phyloP scores from a whole-genome alignment of 1,284 basidiomycete genomes.

The Melampsora americana region DNA sequence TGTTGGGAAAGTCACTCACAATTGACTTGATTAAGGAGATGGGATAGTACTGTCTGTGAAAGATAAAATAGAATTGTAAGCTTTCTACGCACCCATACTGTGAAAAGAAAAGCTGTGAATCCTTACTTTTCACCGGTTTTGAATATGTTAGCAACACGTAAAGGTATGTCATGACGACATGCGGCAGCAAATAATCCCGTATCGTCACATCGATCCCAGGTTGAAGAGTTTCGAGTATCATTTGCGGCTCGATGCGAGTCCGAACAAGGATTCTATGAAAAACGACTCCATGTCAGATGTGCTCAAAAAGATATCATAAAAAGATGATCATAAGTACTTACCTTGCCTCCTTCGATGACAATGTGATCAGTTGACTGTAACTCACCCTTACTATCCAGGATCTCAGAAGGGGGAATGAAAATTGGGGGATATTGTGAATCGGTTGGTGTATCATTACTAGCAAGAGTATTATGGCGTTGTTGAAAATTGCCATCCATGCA shows the following conservation, averaged over 20 bases:
- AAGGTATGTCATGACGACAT: constrained; percentile 9
- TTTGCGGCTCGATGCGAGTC: constrained; percentile 11
- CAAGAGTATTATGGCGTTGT: not conserved
- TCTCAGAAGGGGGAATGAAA: constrained; percentile 2
- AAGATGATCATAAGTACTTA: not conserved
- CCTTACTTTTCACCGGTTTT: constrained; percentile 1
- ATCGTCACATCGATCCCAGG: constrained; percentile 4
- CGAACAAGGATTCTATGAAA: not conserved
- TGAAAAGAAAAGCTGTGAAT: not conserved
- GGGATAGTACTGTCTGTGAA: not conserved
- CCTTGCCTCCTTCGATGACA: not conserved
- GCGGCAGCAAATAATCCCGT: not conserved
- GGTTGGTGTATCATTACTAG: constrained; percentile 1
- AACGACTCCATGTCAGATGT: not conserved
- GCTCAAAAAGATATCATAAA: not conserved
- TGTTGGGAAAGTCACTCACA: not conserved
- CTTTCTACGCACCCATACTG: not conserved
- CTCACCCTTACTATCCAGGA: not conserved
- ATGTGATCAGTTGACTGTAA: not conserved
- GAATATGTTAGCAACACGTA: not conserved
- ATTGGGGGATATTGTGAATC: constrained; percentile 5
- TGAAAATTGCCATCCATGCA: constrained; percentile 14
- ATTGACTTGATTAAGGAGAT: not conserved
- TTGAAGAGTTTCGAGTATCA: not conserved
- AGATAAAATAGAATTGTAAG: not conserved